These are phyloP conservation scores for Takakia lepidozioides DNA, from an alignment of 225 moss, liverwort and hornwort species.

Conservation along the genomic window DNA sequence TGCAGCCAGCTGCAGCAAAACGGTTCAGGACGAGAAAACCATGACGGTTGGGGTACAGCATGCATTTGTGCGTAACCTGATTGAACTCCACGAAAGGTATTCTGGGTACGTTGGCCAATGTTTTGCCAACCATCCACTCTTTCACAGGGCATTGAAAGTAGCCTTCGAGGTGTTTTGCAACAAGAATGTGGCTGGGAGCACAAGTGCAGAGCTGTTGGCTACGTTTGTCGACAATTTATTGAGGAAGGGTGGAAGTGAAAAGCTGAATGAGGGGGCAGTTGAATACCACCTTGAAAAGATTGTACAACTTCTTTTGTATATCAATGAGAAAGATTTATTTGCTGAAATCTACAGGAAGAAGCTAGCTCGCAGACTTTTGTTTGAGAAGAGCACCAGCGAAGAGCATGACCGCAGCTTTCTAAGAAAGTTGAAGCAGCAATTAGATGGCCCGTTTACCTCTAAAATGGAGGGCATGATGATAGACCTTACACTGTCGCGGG, in stretches of 20 bases:
- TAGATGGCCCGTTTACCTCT: constrained; percentile 95
- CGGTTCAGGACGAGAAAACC: constrained; percentile 94
- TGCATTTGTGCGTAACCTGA: constrained; percentile 98
- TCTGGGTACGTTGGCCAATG: constrained; percentile 93
- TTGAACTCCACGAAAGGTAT: constrained; percentile 94
- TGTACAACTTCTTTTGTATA: constrained; percentile 95
- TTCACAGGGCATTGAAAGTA: constrained; percentile 98
- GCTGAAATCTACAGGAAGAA: constrained; percentile 99
- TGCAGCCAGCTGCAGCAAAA: constrained; percentile 91
- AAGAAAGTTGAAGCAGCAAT: constrained; percentile 96
- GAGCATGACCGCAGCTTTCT: constrained; percentile 97
- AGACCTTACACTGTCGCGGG: constrained; percentile 86
- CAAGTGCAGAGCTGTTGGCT: constrained; percentile 92
- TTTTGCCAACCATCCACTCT: constrained; percentile 83
- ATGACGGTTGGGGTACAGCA: constrained; percentile 89
- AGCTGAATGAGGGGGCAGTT: constrained; percentile 94
- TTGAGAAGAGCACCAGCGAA: constrained; percentile 97
- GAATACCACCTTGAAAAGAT: constrained; percentile 98
- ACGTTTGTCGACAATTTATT: constrained; percentile 94
- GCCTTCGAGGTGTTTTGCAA: constrained; percentile 98
- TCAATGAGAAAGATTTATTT: constrained; percentile 97
- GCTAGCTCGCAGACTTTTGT: constrained; percentile 85
- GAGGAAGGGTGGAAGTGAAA: constrained; percentile 97
- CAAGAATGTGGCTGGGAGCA: constrained; percentile 93
- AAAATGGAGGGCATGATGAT: constrained; percentile 99